phyloP scores from a whole-genome alignment of 2,329 filamentous ascomycete species.

The Talaromyces rugulosus region DNA sequence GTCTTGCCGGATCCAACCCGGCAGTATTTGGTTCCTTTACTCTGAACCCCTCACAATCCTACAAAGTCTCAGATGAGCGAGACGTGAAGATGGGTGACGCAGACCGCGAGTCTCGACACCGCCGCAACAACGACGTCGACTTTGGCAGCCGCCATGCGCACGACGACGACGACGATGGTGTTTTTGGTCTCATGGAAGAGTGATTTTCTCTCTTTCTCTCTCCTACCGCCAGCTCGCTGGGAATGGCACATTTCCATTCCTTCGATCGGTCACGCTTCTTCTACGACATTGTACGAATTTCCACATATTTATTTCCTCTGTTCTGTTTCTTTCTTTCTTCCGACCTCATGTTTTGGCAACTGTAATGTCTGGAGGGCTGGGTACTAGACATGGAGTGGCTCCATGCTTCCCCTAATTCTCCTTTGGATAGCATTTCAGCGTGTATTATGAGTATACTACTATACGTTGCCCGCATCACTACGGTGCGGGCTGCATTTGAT shows the following conservation, averaged over 20 bases:
- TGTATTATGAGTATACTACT: conserved; percentile 9
- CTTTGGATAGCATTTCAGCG: conserved; percentile 10
- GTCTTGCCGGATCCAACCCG: conserved; percentile 30
- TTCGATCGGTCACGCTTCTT: conserved; percentile 15
- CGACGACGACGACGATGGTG: conserved; percentile 86
- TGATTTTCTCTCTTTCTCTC: conserved; percentile 36
- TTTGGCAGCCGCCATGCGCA: conserved; percentile 57
- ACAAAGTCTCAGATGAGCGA: conserved; percentile 48
- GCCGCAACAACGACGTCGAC: conserved; percentile 57
- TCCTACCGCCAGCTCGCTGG: conserved; percentile 8
- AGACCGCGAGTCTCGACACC: conserved; percentile 36
- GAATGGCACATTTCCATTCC: background rate
- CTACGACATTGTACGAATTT: conserved; percentile 35
- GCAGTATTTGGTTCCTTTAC: conserved; percentile 40
- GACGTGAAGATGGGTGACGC: conserved; percentile 68
- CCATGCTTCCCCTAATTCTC: background rate
- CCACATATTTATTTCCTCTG: conserved; percentile 1
- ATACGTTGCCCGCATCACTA: background rate
- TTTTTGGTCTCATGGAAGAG: conserved; percentile 96
- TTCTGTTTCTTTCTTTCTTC: background rate
- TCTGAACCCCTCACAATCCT: conserved; percentile 43
- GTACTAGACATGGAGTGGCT: background rate
- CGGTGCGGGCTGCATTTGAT: background rate
- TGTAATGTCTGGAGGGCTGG: background rate
- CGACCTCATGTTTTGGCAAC: background rate